A percentile compares a stretch with the other conserved stretches of the same genome.
Evolutionary conservation across 257 asterid species (phyloP).

Genomic region (Solanum pinnatisectum): DNA sequence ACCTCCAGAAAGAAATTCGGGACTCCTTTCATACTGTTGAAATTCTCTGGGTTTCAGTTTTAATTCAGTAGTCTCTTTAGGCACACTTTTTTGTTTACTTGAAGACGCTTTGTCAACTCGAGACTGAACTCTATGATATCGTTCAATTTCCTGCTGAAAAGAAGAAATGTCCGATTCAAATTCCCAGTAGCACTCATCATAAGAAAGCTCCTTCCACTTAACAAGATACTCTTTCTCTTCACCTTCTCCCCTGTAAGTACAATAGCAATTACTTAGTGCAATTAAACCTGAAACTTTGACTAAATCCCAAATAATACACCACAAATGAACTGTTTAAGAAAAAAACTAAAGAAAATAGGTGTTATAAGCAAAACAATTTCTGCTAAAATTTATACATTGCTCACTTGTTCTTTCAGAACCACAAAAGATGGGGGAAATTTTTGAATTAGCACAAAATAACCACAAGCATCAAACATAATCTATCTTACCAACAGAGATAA

Average conservation of each 20-base stretch:
- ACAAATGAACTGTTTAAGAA: neutral
- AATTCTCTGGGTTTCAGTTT: constrained; percentile 72
- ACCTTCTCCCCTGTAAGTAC: constrained; percentile 37
- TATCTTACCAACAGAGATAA: neutral
- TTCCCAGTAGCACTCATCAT: constrained; percentile 98
- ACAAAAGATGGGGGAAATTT: neutral
- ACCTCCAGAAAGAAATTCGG: constrained; percentile 92
- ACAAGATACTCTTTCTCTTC: constrained; percentile 82
- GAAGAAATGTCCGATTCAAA: constrained; percentile 76
- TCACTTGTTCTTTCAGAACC: neutral
- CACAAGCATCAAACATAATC: neutral
- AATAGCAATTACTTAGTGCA: neutral
- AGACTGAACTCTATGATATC: constrained; percentile 49
- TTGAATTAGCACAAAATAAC: neutral
- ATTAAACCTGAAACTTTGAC: neutral
- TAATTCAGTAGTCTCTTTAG: constrained; percentile 47
- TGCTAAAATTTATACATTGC: neutral
- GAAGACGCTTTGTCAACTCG: constrained; percentile 14
- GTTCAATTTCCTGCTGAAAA: constrained; percentile 72
- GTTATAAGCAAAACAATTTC: neutral
- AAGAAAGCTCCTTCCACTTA: constrained; percentile 96
- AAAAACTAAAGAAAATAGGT: neutral
- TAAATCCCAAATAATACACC: neutral
- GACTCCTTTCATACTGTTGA: constrained; percentile 85
- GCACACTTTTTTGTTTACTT: constrained; percentile 45